Evolutionary conservation across 441 rosid genomes (phyloP).

Genomic region (Pelargonium cotyledonis): DNA sequence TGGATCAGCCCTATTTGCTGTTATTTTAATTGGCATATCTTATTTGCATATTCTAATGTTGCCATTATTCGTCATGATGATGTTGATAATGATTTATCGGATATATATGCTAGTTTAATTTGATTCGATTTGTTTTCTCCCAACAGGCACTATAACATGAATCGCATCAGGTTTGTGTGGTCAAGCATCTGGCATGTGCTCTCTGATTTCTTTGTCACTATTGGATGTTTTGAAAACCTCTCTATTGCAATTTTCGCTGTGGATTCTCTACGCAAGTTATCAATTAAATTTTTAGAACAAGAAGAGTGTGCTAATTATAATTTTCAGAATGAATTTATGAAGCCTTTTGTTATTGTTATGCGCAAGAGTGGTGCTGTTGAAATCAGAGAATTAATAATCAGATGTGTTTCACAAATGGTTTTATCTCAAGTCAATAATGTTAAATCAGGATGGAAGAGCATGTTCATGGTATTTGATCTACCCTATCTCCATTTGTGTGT

Average conservation of each 20-base stretch:
- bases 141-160: slow-evolving; percentile 99
- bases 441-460: slow-evolving; percentile 99
- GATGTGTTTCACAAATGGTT: slow-evolving; percentile 99
- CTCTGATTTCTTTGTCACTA: slow-evolving; percentile 90
- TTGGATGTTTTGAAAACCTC: slow-evolving; percentile 97
- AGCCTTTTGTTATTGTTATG: slow-evolving; percentile 98
- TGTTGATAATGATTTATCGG: too few relatives aligned
- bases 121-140: slow-evolving; percentile 20
- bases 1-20: slow-evolving; percentile 26
- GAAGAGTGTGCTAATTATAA: slow-evolving; percentile 98
- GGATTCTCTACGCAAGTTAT: slow-evolving; percentile 96
- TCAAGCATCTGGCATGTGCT: slow-evolving; percentile 99
- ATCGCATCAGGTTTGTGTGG: slow-evolving; percentile 99
- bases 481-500: background rate
- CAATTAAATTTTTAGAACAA: slow-evolving; percentile 94
- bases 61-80: too few relatives aligned
- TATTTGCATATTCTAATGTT: background rate
- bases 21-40: slow-evolving; percentile 12
- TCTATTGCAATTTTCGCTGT: slow-evolving; percentile 99
- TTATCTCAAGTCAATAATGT: slow-evolving; percentile 94
- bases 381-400: slow-evolving; percentile 93
- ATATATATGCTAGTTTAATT: background rate
- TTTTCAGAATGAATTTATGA: slow-evolving; percentile 98
- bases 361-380: slow-evolving; percentile 97
- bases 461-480: slow-evolving; percentile 84